phyloP scores from a whole-genome alignment of 176 grass and related monocot genomes.

The Urochloa ruziziensis region DNA sequence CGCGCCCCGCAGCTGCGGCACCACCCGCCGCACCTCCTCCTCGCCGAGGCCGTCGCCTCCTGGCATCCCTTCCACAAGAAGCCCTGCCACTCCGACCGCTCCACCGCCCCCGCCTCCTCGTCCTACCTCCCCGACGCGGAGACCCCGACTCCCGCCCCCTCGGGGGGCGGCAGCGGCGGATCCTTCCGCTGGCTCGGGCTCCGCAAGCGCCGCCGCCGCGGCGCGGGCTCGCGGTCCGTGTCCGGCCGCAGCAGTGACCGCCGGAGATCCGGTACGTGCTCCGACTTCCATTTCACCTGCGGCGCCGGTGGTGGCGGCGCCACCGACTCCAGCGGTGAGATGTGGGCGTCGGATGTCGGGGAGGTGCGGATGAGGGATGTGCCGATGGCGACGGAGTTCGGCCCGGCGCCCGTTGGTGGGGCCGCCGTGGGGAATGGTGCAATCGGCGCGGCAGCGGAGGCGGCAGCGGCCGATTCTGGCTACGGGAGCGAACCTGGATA shows the following conservation, averaged over 20 bases:
- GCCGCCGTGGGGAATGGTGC: conserved; percentile 22
- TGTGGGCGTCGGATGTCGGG: conserved; percentile 82
- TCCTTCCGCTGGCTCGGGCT: conserved; percentile 57
- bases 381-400: conserved; percentile 50
- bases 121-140: conserved; percentile 37
- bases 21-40: conserved; percentile 43
- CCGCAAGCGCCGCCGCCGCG: conserved; percentile 63
- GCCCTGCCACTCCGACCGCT: conserved; percentile 65
- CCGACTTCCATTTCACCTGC: conserved; percentile 62
- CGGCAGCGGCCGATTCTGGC: conserved; percentile 55
- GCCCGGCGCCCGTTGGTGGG: conserved; percentile 21
- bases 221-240: conserved; percentile 59
- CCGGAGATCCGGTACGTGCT: conserved; percentile 76
- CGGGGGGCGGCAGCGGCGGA: conserved; percentile 45
- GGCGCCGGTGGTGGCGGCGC: conserved; percentile 59
- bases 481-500: conserved; percentile 83
- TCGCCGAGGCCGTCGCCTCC: conserved; percentile 40
- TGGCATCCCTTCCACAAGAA: conserved; percentile 70
- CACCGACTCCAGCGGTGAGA: conserved; percentile 79
- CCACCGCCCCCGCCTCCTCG: conserved; percentile 56
- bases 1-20: conserved; percentile 36
- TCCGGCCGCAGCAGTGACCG: conserved; percentile 82
- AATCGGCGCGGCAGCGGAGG: conserved; percentile 25
- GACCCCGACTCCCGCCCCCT: conserved; percentile 34
- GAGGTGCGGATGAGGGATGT: conserved; percentile 69